Conservation (phyloP, 2,329 filamentous ascomycete genomes). For the Diaporthe sp. region DNA sequence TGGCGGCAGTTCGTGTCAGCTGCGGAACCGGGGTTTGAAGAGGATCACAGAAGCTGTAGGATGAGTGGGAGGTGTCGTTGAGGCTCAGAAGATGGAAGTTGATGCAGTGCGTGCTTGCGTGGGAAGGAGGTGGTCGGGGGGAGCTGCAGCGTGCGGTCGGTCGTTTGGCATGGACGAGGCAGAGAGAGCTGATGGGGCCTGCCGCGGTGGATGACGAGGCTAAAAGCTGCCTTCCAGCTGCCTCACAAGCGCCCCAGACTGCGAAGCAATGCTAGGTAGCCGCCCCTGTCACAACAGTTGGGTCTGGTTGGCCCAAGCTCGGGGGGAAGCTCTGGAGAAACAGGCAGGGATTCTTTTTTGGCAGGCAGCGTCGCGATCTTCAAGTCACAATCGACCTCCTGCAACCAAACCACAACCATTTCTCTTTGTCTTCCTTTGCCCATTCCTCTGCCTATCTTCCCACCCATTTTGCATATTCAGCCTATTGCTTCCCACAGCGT, state of each 20-base stretch:
- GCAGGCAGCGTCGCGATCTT: constrained; percentile 40
- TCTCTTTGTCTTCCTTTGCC: constrained; percentile 32
- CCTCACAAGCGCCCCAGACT: constrained; percentile 32
- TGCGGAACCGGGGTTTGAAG: constrained; percentile 13
- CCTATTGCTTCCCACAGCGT: background rate
- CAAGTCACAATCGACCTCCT: constrained; percentile 21
- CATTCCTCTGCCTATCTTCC: background rate
- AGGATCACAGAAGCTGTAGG: background rate
- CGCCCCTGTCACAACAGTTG: constrained; percentile 24
- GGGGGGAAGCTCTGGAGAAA: background rate
- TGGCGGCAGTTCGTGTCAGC: constrained; percentile 50
- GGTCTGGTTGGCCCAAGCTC: constrained; percentile 40
- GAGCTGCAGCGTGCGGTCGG: constrained; percentile 40
- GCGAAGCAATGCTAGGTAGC: constrained; percentile 37
- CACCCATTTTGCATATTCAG: constrained; percentile 3
- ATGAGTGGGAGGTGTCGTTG: constrained; percentile 2
- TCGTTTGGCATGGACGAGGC: constrained; percentile 40
- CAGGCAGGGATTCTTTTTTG: constrained; percentile 43
- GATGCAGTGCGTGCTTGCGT: constrained; percentile 17
- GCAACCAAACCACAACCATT: constrained; percentile 4
- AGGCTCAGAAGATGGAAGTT: background rate
- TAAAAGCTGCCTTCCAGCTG: constrained; percentile 61
- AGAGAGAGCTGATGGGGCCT: constrained; percentile 50
- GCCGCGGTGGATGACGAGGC: constrained; percentile 65
- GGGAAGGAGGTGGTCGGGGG: constrained; percentile 33